Evolutionary conservation across 2,329 filamentous ascomycete genomes (phyloP), one percentile per base, ranked within the genome.

Genomic region (Cladosporium sp.): DNA sequence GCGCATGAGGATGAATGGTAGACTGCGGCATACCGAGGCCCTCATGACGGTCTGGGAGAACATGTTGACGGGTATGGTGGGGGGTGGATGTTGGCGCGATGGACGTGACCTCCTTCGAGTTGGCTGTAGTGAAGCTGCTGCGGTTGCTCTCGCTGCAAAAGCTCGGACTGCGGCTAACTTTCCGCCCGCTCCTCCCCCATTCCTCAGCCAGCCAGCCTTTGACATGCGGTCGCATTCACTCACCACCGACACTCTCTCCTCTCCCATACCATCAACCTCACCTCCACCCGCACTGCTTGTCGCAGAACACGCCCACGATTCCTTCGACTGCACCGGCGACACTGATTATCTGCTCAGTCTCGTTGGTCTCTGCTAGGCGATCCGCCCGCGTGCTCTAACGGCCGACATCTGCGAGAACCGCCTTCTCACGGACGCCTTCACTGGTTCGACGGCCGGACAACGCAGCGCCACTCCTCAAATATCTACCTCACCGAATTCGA

Each of bases 351-450:
- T 6, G 18, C 32, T 48, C 37, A 47, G 45, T 48, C 20, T 38
- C 15, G 24, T 36, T 48, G 45, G 45, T 48, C 45, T 40, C 29
- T 37, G 39, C 39, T 43, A 29, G 47, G 30, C 39, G 41, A 43
- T 49, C 38, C 22, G 20, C 39, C 39, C 43, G 47, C 47, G 30
- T 50, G 56, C 50, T 48, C 19, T 43, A 48, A 56, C 59, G 60
- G 58, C 58, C 60, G 51, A 51, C 50, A 55, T 62, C 60, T 62
- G 57, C 56, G 62, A 66, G 61, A 61, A 52, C 47, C 54, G 39
- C 51, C 43, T 51, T 62, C 61, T 71, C 67, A 63, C 74, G 75
- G 80, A 84, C 76, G 73, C 81, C 80, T 84, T 84, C 61, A 80
- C 74, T 84, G 80, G 80, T 82, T 74, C 44, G 44, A 47, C 45